Evolutionary conservation across 2,329 filamentous ascomycete genomes (phyloP), one percentile per base, ranked within the genome.

Genomic region (Claviceps sp.): DNA sequence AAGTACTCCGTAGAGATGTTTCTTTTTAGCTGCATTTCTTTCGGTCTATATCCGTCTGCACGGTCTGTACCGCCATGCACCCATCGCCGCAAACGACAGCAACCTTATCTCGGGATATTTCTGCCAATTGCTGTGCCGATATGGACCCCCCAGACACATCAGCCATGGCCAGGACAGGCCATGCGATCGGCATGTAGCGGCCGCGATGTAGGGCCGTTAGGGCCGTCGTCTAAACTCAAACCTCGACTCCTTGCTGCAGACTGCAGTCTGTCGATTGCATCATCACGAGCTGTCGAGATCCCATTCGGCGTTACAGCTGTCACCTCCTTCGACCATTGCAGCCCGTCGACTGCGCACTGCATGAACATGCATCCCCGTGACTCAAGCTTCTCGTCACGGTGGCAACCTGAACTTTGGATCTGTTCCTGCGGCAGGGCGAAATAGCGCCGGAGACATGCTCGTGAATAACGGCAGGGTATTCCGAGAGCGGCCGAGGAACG

Each of bases 41-140:
- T 34, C 30, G 30, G 10, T 11, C 3, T 4, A 34, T 4, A 34
- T 10, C 26, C 26, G 8, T 30, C 26, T 30, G 8, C 26, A 30
- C 26, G 26, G 8, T 30, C 26, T 30, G 10, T 1, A 30, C 10
- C 30, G 10, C 30, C 30, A 30, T 11, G 10, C 10, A 34, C 30
- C 30, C 46, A 48, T 42, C 37, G 39, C 19, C 17, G 41, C 19
- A 44, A 44, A 50, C 44, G 13, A 45, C 26, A 43, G 22, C 44
- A 51, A 34, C 44, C 50, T 47, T 51, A 51, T 51, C 50, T 51
- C 44, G 38, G 43, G 24, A 40, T 26, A 5, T 34, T 41, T 43
- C 10, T 42, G 40, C 40, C 17, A 42, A 19, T 10, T 13, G 7
- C n/a, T 19, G 30, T 34, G 17, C 17, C 40, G 13, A 6, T 14